These are phyloP conservation scores for Middelhovenomyces tepae DNA, from an alignment of 805 yeast species.

Conservation along the genomic window DNA sequence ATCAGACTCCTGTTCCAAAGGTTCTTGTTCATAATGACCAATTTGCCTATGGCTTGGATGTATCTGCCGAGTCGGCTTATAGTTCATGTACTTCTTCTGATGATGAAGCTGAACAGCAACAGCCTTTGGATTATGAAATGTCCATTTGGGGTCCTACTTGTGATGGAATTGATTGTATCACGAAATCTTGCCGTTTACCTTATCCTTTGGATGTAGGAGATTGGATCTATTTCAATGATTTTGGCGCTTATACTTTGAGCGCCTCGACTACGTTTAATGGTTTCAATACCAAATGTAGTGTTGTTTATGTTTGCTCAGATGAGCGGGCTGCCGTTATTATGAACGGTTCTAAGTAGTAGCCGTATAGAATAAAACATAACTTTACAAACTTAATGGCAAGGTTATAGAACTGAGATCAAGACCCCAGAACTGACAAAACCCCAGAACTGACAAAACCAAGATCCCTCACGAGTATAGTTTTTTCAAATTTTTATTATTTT, in stretches of 20 bases:
- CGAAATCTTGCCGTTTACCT: slow-evolving; percentile 43
- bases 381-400: too few species aligned
- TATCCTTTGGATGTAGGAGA: slow-evolving; percentile 72
- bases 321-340: slow-evolving; percentile 11
- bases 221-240: slow-evolving; percentile 75
- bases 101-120: neutral
- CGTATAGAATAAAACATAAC: too few species aligned
- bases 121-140: slow-evolving; percentile 12
- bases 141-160: slow-evolving; percentile 99
- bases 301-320: slow-evolving; percentile 52
- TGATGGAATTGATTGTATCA: slow-evolving; percentile 86
- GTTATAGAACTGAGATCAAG: too few species aligned
- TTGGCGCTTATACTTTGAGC: slow-evolving; percentile 89
- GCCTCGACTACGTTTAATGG: slow-evolving; percentile 95
- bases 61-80: too few species aligned
- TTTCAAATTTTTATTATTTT: too few species aligned
- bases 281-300: slow-evolving; percentile 52
- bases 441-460: too few species aligned
- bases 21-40: slow-evolving; percentile 50
- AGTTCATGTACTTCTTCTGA: too few species aligned
- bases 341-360: neutral
- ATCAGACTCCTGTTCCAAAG: slow-evolving; percentile 66
- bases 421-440: too few species aligned
- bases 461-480: too few species aligned
- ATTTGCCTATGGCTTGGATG: slow-evolving; percentile 30